Evolutionary conservation across 306 rosid genomes (phyloP), one percentile per base, ranked within the genome.

Genomic region (Prunus mume): DNA sequence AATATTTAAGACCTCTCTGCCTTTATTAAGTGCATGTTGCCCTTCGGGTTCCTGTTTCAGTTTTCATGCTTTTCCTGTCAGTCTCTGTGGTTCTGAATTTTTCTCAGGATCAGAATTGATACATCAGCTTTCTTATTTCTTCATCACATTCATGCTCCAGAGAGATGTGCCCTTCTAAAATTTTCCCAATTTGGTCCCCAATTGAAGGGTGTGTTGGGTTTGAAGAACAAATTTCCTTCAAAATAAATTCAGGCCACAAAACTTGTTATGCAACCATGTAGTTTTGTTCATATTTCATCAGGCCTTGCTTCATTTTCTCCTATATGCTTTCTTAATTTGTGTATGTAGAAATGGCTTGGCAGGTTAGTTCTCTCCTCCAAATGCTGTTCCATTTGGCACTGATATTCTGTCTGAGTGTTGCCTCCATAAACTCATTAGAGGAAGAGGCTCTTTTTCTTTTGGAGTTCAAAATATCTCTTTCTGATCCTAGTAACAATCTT

Each of bases 401-500:
- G 18, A 24, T 85, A 32, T 75, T 83, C 75, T 78, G 69, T 71
- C 51, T 78, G 50, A 68, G 73, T 72, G 18, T 82, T 46, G 64
- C 73, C 58, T 64, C 80, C 43, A 88, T 81, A 2, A 55, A 56
- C 74, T 91, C 91, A 1, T 65, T 86, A 52, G 79, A 84, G 55
- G 87, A 91, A 73, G 93, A 91, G 69, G 89, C 85, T 65, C 76
- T 58, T 12, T 72, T 27, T 69, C 96, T 91, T 81, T 84, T 91
- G 88, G 63, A 65, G 85, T 87, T 91, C 71, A 87, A 79, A 65
- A 65, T 10, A 24, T 79, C 85, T 5, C 82, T 91, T 65, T 18
- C 62, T 17, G 91, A 89, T 56, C 84, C 90, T 15, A 62, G 76
- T 17, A 78, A 79, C 76, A 78, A 84, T 68, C 96, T 91, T 69